phyloP scores from a whole-genome alignment of 106 monocot genomes.

The Chionographis japonica region DNA sequence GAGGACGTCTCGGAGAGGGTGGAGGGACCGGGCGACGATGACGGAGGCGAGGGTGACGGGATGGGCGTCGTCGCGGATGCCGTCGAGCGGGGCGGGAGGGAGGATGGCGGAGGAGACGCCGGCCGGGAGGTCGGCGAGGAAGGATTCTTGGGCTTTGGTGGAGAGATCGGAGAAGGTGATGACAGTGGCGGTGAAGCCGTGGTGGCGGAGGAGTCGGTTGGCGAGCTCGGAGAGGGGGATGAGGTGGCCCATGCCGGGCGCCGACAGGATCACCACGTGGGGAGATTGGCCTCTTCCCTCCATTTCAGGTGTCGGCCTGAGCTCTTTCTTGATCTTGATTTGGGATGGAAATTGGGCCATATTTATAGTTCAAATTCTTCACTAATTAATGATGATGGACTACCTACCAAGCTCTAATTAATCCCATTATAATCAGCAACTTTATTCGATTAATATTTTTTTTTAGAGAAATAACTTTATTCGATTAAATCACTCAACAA shows the following conservation, averaged over 20 bases:
- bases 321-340: no score
- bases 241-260: conserved; percentile 53
- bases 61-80: conserved; percentile 26
- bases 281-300: conserved; percentile 3
- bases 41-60: conserved; percentile 34
- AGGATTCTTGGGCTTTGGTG: conserved; percentile 12
- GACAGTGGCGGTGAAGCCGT: conserved; percentile 39
- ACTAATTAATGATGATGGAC: no score
- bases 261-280: conserved; percentile 32
- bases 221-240: conserved; percentile 46
- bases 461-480: no score
- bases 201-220: conserved; percentile 19
- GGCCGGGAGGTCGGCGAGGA: conserved; percentile 35
- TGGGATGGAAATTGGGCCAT: no score
- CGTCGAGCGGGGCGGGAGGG: conserved; percentile 39
- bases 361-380: no score
- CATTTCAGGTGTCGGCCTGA: conserved; percentile 2
- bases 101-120: conserved; percentile 29
- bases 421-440: no score
- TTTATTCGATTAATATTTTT: no score
- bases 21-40: conserved; percentile 19
- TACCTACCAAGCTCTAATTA: no score
- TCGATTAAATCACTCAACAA: no score
- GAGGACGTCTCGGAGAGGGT: conserved; percentile 17
- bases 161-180: conserved; percentile 25